phyloP scores from a whole-genome alignment of 176 grass and related monocot genomes.

The Cenchrus fungigraminus region DNA sequence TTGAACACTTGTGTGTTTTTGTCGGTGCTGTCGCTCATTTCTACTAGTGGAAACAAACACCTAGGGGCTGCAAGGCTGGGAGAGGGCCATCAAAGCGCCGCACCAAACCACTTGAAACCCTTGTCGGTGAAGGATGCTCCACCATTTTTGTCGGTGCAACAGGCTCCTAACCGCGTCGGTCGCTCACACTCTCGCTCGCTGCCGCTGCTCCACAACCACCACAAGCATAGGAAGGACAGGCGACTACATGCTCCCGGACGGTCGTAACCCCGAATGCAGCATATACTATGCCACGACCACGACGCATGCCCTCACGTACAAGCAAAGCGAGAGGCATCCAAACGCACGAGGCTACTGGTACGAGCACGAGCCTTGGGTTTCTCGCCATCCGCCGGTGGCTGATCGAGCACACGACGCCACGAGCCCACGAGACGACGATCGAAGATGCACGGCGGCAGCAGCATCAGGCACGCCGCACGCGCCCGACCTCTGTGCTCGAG shows the following conservation, averaged over 20 bases:
- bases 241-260: neutral
- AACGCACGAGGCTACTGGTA: no score
- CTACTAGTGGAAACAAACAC: no score
- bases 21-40: neutral
- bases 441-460: no score
- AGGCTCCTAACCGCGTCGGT: neutral
- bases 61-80: no score
- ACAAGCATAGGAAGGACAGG: neutral
- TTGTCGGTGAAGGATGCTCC: neutral
- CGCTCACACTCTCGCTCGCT: neutral
- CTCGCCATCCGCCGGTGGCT: no score
- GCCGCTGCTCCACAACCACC: neutral
- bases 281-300: neutral
- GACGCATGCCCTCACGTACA: neutral
- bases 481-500: no score
- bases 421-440: no score
- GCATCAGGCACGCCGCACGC: no score
- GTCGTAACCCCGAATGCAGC: neutral
- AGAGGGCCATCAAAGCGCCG: neutral
- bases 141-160: constrained; percentile 17
- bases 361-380: no score
- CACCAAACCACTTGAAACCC: neutral
- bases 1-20: neutral
- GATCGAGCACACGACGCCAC: no score
- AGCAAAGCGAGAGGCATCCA: neutral